Base-by-base conservation (phyloP, 495 filamentous ascomycete species). In the Penicillium steckii region DNA sequence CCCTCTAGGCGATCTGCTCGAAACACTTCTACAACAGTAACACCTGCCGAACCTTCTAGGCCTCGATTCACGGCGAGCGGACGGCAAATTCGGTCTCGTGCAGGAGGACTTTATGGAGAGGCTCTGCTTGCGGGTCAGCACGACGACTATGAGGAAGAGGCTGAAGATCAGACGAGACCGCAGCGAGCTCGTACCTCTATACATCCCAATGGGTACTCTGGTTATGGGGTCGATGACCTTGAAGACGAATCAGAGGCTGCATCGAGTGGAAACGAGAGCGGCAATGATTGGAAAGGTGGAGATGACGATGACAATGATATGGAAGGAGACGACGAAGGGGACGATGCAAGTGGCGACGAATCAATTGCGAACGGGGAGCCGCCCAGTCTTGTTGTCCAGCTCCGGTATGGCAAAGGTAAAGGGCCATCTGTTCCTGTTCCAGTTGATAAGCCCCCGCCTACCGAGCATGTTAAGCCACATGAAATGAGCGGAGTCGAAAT, bases 31-130 rank as follows among this genome's bases (percentile, higher is more conserved):
- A 80, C 84, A 3, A 77, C 84, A 17, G 81, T 80, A 49, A 89
- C 89, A 2, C 85, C 90, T 0, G 82, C 83, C 21, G 86, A 89
- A 56, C 74, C 80, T 3, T 65, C 74, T 19, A 85, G 80, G n/a
- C 89, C 91, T 29, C 85, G 85, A n/a, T 87, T 88, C 45, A 97
- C 95, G 2, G 88, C 91, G 23, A 95, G 90, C 65, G 94, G 94
- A 26, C 83, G 94, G 27, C 93, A 96, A 61, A 83, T 96, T 25
- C 81, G 88, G 48, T 80, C 83, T 13, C 84, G 88, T 9, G 71
- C 72, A n/a, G 88, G 85, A 15, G 89, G 94, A 10, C 68, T 84
- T 33, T 96, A 96, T 65, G 91, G 90, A 2, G 90, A 93, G 61
- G 77, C 77, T 43, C 59, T 85, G 57, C 71, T 86, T 10, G 81